Evolutionary conservation across 2,329 filamentous ascomycete species (phyloP), one percentile per base, ranked within the genome.

Genomic region (Monosporascus sp.): DNA sequence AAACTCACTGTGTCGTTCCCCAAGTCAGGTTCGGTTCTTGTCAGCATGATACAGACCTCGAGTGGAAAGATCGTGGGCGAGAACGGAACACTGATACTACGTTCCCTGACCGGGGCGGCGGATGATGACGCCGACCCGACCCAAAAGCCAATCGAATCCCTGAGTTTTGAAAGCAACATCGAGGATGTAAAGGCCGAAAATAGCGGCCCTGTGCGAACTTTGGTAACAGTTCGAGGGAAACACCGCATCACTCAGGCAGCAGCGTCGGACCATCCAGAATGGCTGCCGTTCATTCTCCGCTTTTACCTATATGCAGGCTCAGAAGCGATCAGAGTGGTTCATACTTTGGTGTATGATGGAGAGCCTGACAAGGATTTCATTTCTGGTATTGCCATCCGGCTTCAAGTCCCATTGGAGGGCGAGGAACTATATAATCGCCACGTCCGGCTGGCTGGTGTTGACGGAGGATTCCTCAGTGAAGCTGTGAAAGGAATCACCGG

Each of bases 231-330:
- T 9, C 61, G 66, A 1, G 74, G 74, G 35, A 70, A 66, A 38
- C 73, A 75, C 44, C 58, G 69, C 14, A 59, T 69, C 1, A 59
- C 54, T 50, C 56, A 62, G 20, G 63, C 66, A 8, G 37, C 51
- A 5, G 55, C 55, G 26, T 58, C 65, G 1, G 58, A 64, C 7
- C 75, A 77, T 51, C 69, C 66, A 2, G 68, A 75, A 17, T 83
- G 78, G 78, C 68, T 85, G 2, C 79, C 77, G 0, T 85, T 80
- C 57, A 71, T 72, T 3, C 59, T 82, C 2, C 75, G 82, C 1
- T 83, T 85, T 58, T 85, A 85, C 54, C 65, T 85, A 0, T 85
- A 85, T 59, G 72, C 77, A 31, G 72, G 78, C 55, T 84, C 82
- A 0, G 76, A 81, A 45, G 73, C 78, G 0, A 77, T 85, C 43